Evolutionary conservation across 1,284 basidiomycete species (phyloP).

Genomic region (Heterobasidion occidentale): DNA sequence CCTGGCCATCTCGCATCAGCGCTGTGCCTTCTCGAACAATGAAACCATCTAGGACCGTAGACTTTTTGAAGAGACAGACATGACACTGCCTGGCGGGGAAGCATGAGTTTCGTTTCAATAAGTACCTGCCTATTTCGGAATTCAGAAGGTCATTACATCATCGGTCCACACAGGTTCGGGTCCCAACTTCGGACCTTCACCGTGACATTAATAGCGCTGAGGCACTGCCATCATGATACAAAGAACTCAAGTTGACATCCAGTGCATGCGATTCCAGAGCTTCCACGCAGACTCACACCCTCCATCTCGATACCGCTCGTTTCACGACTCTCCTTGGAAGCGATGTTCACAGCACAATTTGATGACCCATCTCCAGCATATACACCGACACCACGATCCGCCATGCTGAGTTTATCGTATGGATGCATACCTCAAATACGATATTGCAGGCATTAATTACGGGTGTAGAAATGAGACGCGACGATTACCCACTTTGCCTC

Average conservation of each 20-base stretch:
- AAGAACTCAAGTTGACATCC: not conserved
- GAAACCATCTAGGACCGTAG: constrained; percentile 4
- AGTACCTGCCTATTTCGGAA: not conserved
- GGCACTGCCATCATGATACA: not conserved
- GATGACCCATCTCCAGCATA: constrained; percentile 5
- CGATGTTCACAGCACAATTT: not conserved
- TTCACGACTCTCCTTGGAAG: not conserved
- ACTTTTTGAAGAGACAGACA: constrained; percentile 11
- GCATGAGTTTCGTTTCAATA: constrained; percentile 6
- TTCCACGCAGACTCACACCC: not conserved
- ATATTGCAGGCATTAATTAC: not conserved
- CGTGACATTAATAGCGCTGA: no score
- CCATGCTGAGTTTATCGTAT: not conserved
- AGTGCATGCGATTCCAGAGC: not conserved
- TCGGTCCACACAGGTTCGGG: not conserved
- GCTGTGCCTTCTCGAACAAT: constrained; percentile 11
- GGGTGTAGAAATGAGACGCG: not conserved
- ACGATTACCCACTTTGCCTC: not conserved
- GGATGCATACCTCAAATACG: not conserved
- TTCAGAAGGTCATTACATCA: not conserved
- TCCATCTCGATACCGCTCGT: not conserved
- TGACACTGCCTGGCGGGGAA: constrained; percentile 7
- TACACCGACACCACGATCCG: not conserved
- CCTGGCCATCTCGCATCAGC: constrained; percentile 43
- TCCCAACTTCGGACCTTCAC: no score